Evolutionary conservation across 371 early-diverging fungal genomes (phyloP).

Genomic region (Nematocida ironsii): DNA sequence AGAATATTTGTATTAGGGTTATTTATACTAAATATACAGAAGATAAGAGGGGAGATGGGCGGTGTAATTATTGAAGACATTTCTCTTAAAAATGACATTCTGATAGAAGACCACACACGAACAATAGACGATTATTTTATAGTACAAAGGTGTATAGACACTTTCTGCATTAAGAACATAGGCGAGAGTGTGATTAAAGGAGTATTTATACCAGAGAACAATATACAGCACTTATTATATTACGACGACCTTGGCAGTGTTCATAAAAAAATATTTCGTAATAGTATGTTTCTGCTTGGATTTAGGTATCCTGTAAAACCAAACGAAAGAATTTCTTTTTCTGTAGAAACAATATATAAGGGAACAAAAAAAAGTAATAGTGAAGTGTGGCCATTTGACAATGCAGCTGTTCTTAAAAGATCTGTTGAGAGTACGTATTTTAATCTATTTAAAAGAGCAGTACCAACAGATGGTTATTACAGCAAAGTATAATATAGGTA

Average conservation of each 20-base stretch:
- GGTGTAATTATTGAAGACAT: neutral
- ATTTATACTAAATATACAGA: neutral
- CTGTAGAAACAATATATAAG: constrained; percentile 8
- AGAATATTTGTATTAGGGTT: too few species aligned
- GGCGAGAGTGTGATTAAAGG: neutral
- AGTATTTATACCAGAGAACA: neutral
- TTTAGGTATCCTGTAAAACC: constrained; percentile 32
- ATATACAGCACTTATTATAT: neutral
- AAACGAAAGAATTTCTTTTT: constrained; percentile 35
- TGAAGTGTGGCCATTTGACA: constrained; percentile 5
- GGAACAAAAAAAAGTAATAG: neutral
- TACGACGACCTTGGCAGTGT: constrained; percentile 46
- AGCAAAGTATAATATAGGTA: neutral
- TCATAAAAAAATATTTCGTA: neutral
- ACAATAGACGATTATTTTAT: constrained; percentile 7
- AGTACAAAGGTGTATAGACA: constrained; percentile 8
- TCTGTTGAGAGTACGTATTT: neutral
- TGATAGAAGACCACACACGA: constrained; percentile 13
- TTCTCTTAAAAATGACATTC: neutral
- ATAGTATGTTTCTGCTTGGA: constrained; percentile 11
- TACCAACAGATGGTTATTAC: neutral
- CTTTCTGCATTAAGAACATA: neutral
- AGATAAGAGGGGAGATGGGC: neutral
- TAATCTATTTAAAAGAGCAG: neutral
- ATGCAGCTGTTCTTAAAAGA: neutral